phyloP scores from a whole-genome alignment of 108 stramenopile species.

The Cyclotella kingstonii region DNA sequence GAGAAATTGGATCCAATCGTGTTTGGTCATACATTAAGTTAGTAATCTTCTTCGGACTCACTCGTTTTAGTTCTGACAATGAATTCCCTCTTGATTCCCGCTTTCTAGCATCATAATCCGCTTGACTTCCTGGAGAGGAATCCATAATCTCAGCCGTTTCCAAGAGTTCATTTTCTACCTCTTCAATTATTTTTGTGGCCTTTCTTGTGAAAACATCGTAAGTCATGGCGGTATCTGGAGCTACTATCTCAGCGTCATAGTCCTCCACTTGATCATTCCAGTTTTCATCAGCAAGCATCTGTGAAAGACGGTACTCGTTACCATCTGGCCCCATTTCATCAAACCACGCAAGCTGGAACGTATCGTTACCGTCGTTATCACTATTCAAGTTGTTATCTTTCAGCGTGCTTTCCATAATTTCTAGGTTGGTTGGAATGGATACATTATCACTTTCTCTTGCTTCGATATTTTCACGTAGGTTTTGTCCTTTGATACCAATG shows the following conservation, averaged over 20 bases:
- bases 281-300: constrained; percentile 61
- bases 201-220: constrained; percentile 48
- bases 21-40: constrained; percentile 66
- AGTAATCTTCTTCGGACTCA: no score
- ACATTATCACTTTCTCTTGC: no score
- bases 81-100: no score
- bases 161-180: constrained; percentile 42
- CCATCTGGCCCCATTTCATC: constrained; percentile 62
- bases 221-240: constrained; percentile 17
- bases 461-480: no score
- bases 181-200: constrained; percentile 44
- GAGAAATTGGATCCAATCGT: constrained; percentile 52
- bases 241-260: constrained; percentile 12
- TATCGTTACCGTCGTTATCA: constrained; percentile 20
- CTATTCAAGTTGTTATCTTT: constrained; percentile 12
- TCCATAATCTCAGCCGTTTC: constrained; percentile 54
- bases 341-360: constrained; percentile 45
- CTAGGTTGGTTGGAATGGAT: no score
- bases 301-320: constrained; percentile 48
- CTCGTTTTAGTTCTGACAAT: no score
- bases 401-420: no score
- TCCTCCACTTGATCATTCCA: constrained; percentile 35
- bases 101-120: constrained; percentile 35
- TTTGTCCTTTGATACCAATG: no score
- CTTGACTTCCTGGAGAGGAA: constrained; percentile 43